A percentile compares a stretch with the other conserved stretches of the same genome.
These are phyloP conservation scores for Didymosphaeria variabile DNA, from an alignment of 2,329 filamentous ascomycete genomes.

Conservation along the genomic window DNA sequence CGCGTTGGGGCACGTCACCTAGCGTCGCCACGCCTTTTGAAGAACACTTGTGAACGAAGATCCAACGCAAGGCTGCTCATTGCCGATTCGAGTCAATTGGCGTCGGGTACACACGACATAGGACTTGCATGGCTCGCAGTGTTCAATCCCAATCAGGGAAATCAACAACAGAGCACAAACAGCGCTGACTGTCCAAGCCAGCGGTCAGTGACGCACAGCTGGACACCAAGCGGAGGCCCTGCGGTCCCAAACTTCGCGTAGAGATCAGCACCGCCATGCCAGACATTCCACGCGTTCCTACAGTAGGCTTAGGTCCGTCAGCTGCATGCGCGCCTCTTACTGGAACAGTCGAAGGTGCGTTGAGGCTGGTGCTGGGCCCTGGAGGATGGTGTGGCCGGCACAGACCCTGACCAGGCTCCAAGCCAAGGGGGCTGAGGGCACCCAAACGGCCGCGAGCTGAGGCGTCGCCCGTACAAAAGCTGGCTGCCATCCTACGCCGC, in stretches of 20 bases:
- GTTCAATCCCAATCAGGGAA: not conserved
- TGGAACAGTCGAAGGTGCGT: constrained; percentile 8
- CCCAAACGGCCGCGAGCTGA: constrained; percentile 12
- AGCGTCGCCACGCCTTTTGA: constrained; percentile 3
- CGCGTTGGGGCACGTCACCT: constrained; percentile 6
- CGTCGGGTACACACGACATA: not conserved
- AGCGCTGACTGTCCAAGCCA: not conserved
- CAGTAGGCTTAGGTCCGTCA: constrained; percentile 14
- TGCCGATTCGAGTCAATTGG: not conserved
- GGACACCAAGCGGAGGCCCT: not conserved
- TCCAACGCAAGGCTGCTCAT: constrained; percentile 3
- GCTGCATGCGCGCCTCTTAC: constrained; percentile 5
- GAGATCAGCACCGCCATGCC: constrained; percentile 15
- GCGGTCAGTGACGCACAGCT: constrained; percentile 1
- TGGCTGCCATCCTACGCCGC: constrained; percentile 7
- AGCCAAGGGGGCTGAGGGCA: constrained; percentile 8
- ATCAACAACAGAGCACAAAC: not conserved
- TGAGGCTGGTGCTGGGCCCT: constrained; percentile 23
- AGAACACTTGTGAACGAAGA: no score
- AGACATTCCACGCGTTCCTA: constrained; percentile 3
- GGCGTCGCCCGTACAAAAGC: constrained; percentile 14
- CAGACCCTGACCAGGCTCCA: constrained; percentile 6
- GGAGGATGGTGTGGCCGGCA: constrained; percentile 7
- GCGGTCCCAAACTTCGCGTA: constrained; percentile 1
- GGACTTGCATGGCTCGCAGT: not conserved